These are phyloP conservation scores for Sphaerobolus stellatus DNA, from an alignment of 1,284 basidiomycete genomes.

Conservation along the genomic window DNA sequence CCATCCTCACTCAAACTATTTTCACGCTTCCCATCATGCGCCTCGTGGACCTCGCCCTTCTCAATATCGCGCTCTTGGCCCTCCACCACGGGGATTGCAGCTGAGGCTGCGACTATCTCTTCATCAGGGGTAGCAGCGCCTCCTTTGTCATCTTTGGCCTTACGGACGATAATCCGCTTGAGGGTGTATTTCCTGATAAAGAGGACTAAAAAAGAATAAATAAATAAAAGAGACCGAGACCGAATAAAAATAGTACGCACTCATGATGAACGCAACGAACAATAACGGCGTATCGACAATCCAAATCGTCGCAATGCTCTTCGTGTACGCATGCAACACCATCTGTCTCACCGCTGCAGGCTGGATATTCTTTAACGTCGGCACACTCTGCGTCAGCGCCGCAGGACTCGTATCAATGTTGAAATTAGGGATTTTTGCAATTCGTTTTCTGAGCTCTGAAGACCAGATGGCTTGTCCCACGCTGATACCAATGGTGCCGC, in stretches of 20 bases:
- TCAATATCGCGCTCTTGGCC: not conserved
- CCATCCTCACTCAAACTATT: not conserved
- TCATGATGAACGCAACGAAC: constrained; percentile 58
- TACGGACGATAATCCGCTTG: constrained; percentile 50
- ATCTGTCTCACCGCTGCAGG: constrained; percentile 34
- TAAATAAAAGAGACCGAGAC: not conserved
- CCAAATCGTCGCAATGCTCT: constrained; percentile 73
- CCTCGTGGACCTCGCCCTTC: not conserved
- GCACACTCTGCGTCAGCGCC: constrained; percentile 56
- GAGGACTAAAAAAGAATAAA: constrained; percentile 39
- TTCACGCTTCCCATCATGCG: not conserved
- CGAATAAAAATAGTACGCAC: constrained; percentile 34
- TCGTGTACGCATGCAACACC: constrained; percentile 69
- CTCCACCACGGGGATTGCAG: not conserved
- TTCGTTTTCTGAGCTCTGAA: constrained; percentile 51
- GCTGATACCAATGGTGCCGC: constrained; percentile 76
- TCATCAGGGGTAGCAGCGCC: not conserved
- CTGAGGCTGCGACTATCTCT: not conserved
- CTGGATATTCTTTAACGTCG: constrained; percentile 50
- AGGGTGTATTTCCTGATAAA: constrained; percentile 66
- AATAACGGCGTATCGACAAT: constrained; percentile 61
- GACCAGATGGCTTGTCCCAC: constrained; percentile 70
- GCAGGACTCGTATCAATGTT: constrained; percentile 51
- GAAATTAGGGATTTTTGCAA: constrained; percentile 48
- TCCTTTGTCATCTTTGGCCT: constrained; percentile 22